Evolutionary conservation across 164 flowering plant species (phyloP), one percentile per base, ranked within the genome.

Genomic region (Berberis thunbergii): DNA sequence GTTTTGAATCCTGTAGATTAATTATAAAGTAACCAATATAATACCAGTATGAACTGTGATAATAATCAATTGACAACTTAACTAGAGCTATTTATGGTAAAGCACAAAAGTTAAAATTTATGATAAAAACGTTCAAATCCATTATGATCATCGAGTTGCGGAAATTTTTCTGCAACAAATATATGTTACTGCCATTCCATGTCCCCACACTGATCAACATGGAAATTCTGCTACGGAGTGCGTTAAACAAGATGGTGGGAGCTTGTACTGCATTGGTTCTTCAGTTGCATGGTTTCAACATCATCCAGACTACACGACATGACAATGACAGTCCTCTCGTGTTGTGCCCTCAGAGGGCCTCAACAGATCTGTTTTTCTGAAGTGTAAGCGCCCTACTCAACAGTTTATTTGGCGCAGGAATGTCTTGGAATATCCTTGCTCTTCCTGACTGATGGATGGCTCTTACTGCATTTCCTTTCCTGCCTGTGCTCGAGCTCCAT

Each of bases 351-450:
- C 43, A 59, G 62, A 71, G 69, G 73, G 67, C 65, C 54, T 68
- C 68, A 44, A 57, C 70, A 58, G 60, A 56, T 48, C 52, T 64
- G 49, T 64, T 69, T 60, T 79, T 77, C 74, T 79, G 49, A 67
- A 66, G 77, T 73, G 69, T 79, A 74, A 72, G 81, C 79, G 87
- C 87, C 77, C 67, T 75, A 81, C 88, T 88, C 94, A 88, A 77
- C 64, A 75, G 76, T 82, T 90, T 90, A 81, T 90, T 90, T 90
- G 91, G 67, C 88, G 97, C 98, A 93, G 98, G 98, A 82, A 81
- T 80, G 60, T 73, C 85, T 72, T 80, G 87, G 85, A 71, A 73
- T 77, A 75, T 79, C 81, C 82, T 81, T 78, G 75, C 69, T 64
- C 77, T 76, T 75, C 75, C 54, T 52, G 10, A 26, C 54, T 52